Evolutionary conservation across 345 rosid genomes (phyloP).

Genomic region (Hypericum androsaemum): DNA sequence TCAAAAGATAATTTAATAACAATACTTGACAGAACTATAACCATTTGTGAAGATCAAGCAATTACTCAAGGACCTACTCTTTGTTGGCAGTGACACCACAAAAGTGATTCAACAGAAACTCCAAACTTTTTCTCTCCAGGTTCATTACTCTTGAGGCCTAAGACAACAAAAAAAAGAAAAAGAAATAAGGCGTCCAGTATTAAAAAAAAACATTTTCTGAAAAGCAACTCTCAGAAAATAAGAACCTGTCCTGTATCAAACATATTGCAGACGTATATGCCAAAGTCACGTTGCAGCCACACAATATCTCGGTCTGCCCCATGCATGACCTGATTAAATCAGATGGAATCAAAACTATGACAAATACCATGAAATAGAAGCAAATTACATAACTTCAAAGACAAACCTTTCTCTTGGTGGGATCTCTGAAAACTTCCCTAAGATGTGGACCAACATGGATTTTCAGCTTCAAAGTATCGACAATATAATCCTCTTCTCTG

Average conservation of each 20-base stretch:
- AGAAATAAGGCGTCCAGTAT: neutral
- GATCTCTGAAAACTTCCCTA: conserved; percentile 83
- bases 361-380: conserved; percentile 7
- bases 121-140: conserved; percentile 84
- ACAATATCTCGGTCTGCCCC: conserved; percentile 91
- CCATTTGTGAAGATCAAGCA: conserved; percentile 1
- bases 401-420: conserved; percentile 76
- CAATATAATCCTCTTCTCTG: conserved; percentile 72
- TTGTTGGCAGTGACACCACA: conserved; percentile 83
- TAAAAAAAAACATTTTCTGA: neutral
- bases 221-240: conserved; percentile 4
- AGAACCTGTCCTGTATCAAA: conserved; percentile 97
- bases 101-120: conserved; percentile 58
- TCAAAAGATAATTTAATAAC: neutral
- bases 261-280: conserved; percentile 89
- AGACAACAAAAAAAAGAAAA: conserved; percentile 2
- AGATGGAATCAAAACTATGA: conserved; percentile 19
- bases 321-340: conserved; percentile 75
- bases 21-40: neutral
- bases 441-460: conserved; percentile 74
- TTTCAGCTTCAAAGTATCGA: conserved; percentile 82
- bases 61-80: conserved; percentile 41
- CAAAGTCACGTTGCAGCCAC: conserved; percentile 97
- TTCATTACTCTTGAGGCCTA: conserved; percentile 87
- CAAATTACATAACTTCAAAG: conserved; percentile 1